Conservation (phyloP, 2,329 filamentous ascomycete genomes). For the Monosporascus ibericus region DNA sequence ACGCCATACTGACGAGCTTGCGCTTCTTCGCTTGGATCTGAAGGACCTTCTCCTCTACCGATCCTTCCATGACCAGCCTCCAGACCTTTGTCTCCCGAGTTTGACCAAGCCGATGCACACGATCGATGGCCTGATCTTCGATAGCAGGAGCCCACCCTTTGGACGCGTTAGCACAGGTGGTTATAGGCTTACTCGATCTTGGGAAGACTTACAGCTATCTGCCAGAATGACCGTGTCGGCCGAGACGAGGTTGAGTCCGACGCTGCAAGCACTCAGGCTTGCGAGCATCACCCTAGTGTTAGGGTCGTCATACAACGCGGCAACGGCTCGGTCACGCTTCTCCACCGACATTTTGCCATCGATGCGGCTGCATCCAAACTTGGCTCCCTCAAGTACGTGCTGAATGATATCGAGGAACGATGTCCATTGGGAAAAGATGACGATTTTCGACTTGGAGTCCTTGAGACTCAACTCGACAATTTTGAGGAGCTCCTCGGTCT, state of each 20-base stretch:
- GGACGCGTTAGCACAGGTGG: slow-evolving; percentile 7
- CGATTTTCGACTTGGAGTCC: slow-evolving; percentile 59
- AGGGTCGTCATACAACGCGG: slow-evolving; percentile 59
- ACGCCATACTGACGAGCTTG: slow-evolving; percentile 69
- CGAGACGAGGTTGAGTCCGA: slow-evolving; percentile 79
- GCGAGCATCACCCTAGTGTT: slow-evolving; percentile 72
- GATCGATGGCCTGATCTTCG: slow-evolving; percentile 85
- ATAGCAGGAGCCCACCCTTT: slow-evolving; percentile 84
- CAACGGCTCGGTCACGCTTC: slow-evolving; percentile 66
- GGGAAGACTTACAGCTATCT: slow-evolving; percentile 56
- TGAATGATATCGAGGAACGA: slow-evolving; percentile 68
- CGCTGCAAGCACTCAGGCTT: slow-evolving; percentile 73
- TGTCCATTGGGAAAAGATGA: slow-evolving; percentile 75
- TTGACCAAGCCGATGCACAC: slow-evolving; percentile 81
- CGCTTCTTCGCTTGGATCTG: slow-evolving; percentile 75
- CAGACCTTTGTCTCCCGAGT: slow-evolving; percentile 73
- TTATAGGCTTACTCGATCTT: not conserved
- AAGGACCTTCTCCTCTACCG: slow-evolving; percentile 75
- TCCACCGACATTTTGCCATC: slow-evolving; percentile 72
- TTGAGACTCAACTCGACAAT: slow-evolving; percentile 65
- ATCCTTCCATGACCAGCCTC: slow-evolving; percentile 72
- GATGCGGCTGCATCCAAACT: slow-evolving; percentile 63
- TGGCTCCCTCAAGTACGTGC: slow-evolving; percentile 54
- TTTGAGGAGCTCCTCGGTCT: slow-evolving; percentile 72
- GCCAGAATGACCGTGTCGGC: slow-evolving; percentile 80